Evolutionary conservation across 495 filamentous ascomycete species (phyloP), one percentile per base, ranked within the genome.

Genomic region (Clohesyomyces aquaticus): DNA sequence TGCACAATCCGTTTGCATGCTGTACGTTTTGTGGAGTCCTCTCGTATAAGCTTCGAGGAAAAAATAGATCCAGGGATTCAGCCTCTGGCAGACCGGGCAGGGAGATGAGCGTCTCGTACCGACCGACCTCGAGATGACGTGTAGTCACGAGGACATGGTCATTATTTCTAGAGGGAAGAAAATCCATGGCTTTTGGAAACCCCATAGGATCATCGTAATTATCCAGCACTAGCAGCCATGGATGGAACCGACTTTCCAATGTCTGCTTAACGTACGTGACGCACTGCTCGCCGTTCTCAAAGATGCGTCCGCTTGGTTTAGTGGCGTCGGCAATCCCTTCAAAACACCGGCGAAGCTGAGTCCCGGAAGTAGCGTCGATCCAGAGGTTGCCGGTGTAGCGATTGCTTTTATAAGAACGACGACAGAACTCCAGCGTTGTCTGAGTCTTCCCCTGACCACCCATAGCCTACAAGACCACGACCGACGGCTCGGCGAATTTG

Each of bases 401-500:
- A 4, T 41, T 23, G 8, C 21, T 16, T 3, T 32, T 11, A 14
- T 27, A 12, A 4, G 12, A 16, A 10, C 29, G 26, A 27, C 29
- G 52, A 41, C 52, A 55, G 19, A 35, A 55, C 52, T 55, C 52
- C 25, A 55, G 52, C n/a, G 52, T 28, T 35, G 28, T 35, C 38
- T 55, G 52, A 3, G 52, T 55, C 22, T 55, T 55, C 11, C 52
- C 52, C 38, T 55, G 52, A 19, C 52, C 52, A n/a, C 52, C 52
- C 52, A 55, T 55, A 11, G 21, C 52, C 16, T 41, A 28, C 29
- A 55, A 19, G 26, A 55, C 52, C 26, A 55, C 52, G n/a, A 55
- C 52, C 16, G 25, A 16, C 3, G 27, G 18, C 3, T 18, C 16
- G 3, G 32, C 4, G 52, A 55, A 55, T n/a, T 41, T 35, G n/a